Percentiles rank a stretch among this genome's conserved stretches.
These are phyloP conservation scores for Ophiostoma sp. DNA, from an alignment of 2,329 filamentous ascomycete species.

Conservation along the genomic window DNA sequence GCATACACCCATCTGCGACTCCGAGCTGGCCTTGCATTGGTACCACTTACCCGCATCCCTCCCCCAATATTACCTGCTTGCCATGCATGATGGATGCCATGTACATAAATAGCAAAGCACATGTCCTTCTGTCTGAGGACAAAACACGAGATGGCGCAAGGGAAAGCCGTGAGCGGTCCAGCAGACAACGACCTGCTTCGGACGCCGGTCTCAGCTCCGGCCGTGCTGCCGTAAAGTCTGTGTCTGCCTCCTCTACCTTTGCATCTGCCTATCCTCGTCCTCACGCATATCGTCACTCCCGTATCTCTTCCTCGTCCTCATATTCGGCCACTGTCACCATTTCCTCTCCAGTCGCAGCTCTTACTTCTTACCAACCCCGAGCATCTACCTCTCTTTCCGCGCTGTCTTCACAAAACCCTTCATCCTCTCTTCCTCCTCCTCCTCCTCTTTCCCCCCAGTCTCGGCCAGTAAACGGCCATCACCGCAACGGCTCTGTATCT, in stretches of 20 bases:
- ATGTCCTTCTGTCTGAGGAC: slow-evolving; percentile 25
- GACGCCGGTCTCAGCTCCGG: slow-evolving; percentile 25
- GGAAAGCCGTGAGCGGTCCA: slow-evolving; percentile 13
- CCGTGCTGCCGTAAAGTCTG: neutral
- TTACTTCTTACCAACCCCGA: neutral
- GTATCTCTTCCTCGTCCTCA: slow-evolving; percentile 1
- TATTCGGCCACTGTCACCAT: neutral
- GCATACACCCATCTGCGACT: slow-evolving; percentile 24
- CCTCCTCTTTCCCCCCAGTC: neutral
- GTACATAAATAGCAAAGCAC: slow-evolving; percentile 33
- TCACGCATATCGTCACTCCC: neutral
- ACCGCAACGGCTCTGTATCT: neutral
- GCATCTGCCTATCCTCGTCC: neutral
- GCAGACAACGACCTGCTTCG: slow-evolving; percentile 23
- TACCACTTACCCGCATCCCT: slow-evolving; percentile 29
- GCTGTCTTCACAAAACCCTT: neutral
- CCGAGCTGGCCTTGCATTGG: slow-evolving; percentile 32
- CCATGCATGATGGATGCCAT: slow-evolving; percentile 30
- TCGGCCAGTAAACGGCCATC: neutral
- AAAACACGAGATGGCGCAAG: slow-evolving; percentile 19
- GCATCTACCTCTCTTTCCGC: slow-evolving; percentile 3
- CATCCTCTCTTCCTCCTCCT: neutral
- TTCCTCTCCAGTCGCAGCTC: neutral
- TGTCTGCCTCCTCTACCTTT: neutral
- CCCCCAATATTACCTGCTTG: slow-evolving; percentile 22